Evolutionary conservation across 352 stramenopile genomes (phyloP), one percentile per base, ranked within the genome.

Genomic region (Peronospora farinosa): DNA sequence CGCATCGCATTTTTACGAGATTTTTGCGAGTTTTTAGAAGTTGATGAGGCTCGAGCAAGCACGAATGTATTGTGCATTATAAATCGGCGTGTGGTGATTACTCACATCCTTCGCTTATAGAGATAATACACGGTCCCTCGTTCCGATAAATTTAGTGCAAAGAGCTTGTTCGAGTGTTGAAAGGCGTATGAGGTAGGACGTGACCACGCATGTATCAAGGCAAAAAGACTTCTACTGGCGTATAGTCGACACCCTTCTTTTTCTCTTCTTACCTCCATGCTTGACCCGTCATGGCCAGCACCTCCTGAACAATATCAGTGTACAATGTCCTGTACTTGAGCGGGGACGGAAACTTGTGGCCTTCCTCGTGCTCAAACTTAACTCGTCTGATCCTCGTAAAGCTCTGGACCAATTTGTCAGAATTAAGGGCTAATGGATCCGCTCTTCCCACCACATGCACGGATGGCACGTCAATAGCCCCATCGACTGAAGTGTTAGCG

Each of bases 321-420:
- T 90, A 87, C 39, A 90, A 48, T 10, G 63, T 39, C 16, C 50
- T 28, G 46, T 86, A 60, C 40, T 66, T 67, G 15, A 61, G 31
- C 0, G 67, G 63, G 8, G 76, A 71, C 16, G 79, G 79, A 54
- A 88, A 90, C 49, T 84, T 83, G 69, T 88, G 79, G n/a, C 79
- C 79, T 60, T 86, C 77, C n/a, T 87, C 69, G 45, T 90, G 79
- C 19, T 74, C 72, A 28, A 88, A 82, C 19, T 56, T 60, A 23
- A 72, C 9, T 33, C 67, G 63, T 8, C 60, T 57, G 12, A 55
- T 59, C 19, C 28, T 40, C 5, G 69, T 56, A 47, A 78, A 89
- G 37, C 60, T 65, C 8, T 67, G 58, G 27, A 72, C 61, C 28
- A 91, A 58, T 31, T 71, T 71, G 37, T 85, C 54, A n/a, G 65